Evolutionary conservation across 176 grass and related monocot genomes (phyloP).

Genomic region (Carex scoparia): DNA sequence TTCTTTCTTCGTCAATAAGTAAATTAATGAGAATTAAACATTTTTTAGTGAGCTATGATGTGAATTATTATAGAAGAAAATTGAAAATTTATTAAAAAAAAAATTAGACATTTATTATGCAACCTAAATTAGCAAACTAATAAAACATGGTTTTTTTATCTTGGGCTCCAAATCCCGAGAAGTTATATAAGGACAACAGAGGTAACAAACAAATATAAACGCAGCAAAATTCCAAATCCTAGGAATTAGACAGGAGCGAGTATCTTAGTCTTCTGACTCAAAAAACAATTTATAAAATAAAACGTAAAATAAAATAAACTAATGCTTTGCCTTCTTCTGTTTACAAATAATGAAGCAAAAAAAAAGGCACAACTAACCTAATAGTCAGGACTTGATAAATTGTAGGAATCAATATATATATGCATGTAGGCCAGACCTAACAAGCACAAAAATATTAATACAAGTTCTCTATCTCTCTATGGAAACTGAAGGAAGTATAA

Average conservation of each 20-base stretch:
- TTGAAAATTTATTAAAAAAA: not conserved
- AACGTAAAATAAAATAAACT: not conserved
- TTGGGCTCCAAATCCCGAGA: conserved; percentile 71
- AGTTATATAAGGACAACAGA: conserved; percentile 40
- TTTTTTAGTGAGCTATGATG: not conserved
- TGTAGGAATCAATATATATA: too few species aligned
- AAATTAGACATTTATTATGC: not conserved
- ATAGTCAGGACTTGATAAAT: too few species aligned
- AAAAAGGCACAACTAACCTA: not conserved
- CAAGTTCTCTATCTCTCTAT: too few species aligned
- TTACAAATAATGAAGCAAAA: not conserved
- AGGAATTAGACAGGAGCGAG: conserved; percentile 34
- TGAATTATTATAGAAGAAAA: not conserved
- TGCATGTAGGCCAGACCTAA: too few species aligned
- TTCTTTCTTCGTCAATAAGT: not conserved
- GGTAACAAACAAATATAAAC: conserved; percentile 47
- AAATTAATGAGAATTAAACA: not conserved
- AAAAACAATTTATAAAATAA: conserved; percentile 5
- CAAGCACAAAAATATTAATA: too few species aligned
- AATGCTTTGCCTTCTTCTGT: not conserved
- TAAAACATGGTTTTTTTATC: conserved; percentile 7
- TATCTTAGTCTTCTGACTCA: not conserved
- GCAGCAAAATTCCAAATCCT: conserved; percentile 87
- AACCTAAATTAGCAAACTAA: not conserved
- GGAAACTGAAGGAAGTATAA: too few species aligned